Percentiles rank a stretch among this genome's conserved stretches.
Conservation (phyloP, 257 asterid genomes). For the Solanum ahanhuiri region DNA sequence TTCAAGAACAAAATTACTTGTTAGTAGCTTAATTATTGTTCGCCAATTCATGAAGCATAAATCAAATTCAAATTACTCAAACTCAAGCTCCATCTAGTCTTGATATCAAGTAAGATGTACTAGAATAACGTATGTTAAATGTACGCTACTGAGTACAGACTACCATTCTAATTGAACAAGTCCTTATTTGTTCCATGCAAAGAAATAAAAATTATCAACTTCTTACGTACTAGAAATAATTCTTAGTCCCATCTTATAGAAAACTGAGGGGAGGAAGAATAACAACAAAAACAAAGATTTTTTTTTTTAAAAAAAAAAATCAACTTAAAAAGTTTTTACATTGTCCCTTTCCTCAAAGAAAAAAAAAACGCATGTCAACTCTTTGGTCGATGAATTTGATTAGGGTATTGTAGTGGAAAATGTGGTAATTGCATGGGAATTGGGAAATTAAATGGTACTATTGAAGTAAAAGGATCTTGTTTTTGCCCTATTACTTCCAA, state of each 20-base stretch:
- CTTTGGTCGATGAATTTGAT: constrained; percentile 19
- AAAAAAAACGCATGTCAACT: constrained; percentile 5
- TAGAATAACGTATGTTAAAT: not conserved
- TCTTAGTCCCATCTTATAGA: not conserved
- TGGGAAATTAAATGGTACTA: constrained; percentile 14
- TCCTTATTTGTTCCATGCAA: not conserved
- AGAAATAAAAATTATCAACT: not conserved
- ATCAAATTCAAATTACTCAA: not conserved
- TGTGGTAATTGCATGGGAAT: constrained; percentile 42
- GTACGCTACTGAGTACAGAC: not conserved
- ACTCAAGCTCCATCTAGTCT: not conserved
- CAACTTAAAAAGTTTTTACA: not conserved
- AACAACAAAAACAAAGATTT: not conserved
- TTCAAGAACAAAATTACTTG: not conserved
- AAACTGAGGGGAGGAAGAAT: not conserved
- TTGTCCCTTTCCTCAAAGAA: not conserved
- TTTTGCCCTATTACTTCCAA: constrained; percentile 58
- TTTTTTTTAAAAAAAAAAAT: no score
- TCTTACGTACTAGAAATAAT: not conserved
- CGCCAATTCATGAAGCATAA: not conserved
- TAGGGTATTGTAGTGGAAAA: constrained; percentile 36
- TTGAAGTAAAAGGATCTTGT: constrained; percentile 16
- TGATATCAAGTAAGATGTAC: not conserved
- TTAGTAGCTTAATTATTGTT: not conserved
- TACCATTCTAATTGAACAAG: not conserved